Evolutionary conservation across 352 stramenopile genomes (phyloP).

Genomic region (Globisporangium irregulare): DNA sequence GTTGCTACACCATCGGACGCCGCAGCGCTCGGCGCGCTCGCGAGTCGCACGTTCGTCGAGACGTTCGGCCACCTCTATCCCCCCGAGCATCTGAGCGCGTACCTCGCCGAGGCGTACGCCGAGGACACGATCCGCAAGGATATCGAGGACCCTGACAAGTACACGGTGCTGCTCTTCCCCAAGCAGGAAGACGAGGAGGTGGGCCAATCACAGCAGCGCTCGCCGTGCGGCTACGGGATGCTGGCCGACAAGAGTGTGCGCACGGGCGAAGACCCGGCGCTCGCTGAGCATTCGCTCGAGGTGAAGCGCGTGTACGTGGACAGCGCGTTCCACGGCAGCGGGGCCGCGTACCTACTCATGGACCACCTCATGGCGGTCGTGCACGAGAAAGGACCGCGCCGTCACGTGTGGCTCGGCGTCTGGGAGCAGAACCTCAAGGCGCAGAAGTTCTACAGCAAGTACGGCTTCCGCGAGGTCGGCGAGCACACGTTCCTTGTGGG

Average conservation of each 20-base stretch:
- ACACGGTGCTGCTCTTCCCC: conserved; percentile 30
- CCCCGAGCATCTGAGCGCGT: conserved; percentile 19
- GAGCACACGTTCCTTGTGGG: conserved; percentile 28
- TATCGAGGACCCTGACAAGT: conserved; percentile 20
- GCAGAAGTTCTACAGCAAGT: conserved; percentile 36
- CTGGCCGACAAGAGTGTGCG: conserved; percentile 22
- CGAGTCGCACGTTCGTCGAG: conserved; percentile 28
- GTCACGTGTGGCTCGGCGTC: conserved; percentile 29
- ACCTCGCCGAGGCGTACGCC: conserved; percentile 19
- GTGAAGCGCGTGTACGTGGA: conserved; percentile 35
- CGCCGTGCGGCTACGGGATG: conserved; percentile 26
- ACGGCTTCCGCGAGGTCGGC: conserved; percentile 28
- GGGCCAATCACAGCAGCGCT: background rate
- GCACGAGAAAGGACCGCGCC: conserved; percentile 15
- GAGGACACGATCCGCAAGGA: conserved; percentile 21
- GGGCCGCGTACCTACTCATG: conserved; percentile 25
- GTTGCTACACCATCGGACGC: conserved; percentile 20
- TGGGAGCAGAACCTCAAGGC: conserved; percentile 32
- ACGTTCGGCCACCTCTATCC: conserved; percentile 31
- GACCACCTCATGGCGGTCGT: conserved; percentile 27
- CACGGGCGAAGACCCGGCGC: conserved; percentile 20
- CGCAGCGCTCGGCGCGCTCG: conserved; percentile 18
- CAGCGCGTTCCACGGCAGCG: conserved; percentile 26
- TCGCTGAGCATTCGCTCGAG: conserved; percentile 23
- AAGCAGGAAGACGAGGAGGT: background rate